Percentiles rank a stretch among this genome's conserved stretches.
Conservation (phyloP, 345 rosid genomes). For the Hevea brasiliensis region DNA sequence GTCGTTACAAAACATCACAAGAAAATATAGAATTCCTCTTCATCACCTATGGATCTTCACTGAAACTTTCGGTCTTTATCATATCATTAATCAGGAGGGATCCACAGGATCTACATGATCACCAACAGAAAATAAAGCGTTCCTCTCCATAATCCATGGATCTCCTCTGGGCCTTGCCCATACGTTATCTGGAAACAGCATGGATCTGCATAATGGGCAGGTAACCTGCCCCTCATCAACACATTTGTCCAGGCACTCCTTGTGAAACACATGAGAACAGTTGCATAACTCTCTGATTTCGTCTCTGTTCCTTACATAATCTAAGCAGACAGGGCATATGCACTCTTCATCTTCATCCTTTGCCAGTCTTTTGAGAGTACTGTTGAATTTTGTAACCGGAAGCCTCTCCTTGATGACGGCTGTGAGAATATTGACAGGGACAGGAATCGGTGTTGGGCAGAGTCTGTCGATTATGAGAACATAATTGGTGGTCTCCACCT, state of each 20-base stretch:
- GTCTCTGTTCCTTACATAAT: conserved; percentile 24
- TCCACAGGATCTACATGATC: too few relatives aligned
- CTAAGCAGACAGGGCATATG: conserved; percentile 46
- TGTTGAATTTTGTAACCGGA: conserved; percentile 27
- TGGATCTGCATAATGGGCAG: conserved; percentile 50
- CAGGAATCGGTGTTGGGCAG: conserved; percentile 21
- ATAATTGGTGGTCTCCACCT: conserved; percentile 7
- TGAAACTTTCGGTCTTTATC: too few relatives aligned
- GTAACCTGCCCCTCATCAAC: conserved; percentile 44
- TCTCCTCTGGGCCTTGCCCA: not conserved
- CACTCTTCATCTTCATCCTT: conserved; percentile 1
- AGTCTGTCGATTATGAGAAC: conserved; percentile 34
- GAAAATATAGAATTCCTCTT: too few relatives aligned
- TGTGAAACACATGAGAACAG: conserved; percentile 49
- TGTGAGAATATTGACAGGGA: conserved; percentile 31
- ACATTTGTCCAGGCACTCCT: conserved; percentile 47
- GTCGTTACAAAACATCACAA: too few relatives aligned
- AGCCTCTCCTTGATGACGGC: conserved; percentile 37
- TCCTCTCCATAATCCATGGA: conserved; percentile 7
- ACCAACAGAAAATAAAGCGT: too few relatives aligned
- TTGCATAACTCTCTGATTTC: conserved; percentile 40
- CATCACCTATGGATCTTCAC: too few relatives aligned
- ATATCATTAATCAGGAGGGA: too few relatives aligned
- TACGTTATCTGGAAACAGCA: conserved; percentile 29
- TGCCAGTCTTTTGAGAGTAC: conserved; percentile 16